Evolutionary conservation across 1,139 yeast genomes (phyloP).

Genomic region (Pichia sp.): DNA sequence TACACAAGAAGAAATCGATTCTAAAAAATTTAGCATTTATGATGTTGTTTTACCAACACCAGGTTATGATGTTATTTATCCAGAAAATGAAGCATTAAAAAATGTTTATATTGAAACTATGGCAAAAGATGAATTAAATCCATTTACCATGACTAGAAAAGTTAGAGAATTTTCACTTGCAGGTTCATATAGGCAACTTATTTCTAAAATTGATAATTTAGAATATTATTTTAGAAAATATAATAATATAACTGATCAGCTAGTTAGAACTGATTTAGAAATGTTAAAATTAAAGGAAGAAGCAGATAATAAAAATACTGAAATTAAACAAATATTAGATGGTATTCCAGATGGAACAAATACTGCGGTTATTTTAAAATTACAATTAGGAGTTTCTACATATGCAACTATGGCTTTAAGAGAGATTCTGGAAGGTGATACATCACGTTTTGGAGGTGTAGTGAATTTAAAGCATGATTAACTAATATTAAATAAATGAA

Average conservation of each 20-base stretch:
- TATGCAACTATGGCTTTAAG: conserved; percentile 98
- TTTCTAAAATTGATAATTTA: conserved; percentile 60
- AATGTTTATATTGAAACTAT: conserved; percentile 65
- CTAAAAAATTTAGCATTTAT: conserved; percentile 57
- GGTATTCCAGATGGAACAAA: conserved; percentile 42
- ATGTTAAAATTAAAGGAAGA: conserved; percentile 40
- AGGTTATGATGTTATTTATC: conserved; percentile 84
- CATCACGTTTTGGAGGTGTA: conserved; percentile 25
- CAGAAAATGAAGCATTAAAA: conserved; percentile 55
- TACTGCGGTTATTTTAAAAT: conserved; percentile 65
- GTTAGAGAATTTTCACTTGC: conserved; percentile 86
- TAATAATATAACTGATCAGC: conserved; percentile 54
- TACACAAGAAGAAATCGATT: conserved; percentile 64
- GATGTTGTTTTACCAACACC: conserved; percentile 94
- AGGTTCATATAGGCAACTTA: conserved; percentile 80
- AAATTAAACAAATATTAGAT: conserved; percentile 32
- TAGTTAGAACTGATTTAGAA: conserved; percentile 80
- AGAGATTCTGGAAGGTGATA: conserved; percentile 46
- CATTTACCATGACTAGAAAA: conserved; percentile 75
- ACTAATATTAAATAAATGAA: no score
- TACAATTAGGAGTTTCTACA: conserved; percentile 80
- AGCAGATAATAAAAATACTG: conserved; percentile 9
- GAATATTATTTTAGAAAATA: conserved; percentile 64
- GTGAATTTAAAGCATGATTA: conserved; percentile 16
- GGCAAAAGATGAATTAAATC: conserved; percentile 79